A percentile compares a stretch with the other conserved stretches of the same genome.
Conservation (phyloP, 352 stramenopile genomes). For the Thalassiosira livingstoniorum region DNA sequence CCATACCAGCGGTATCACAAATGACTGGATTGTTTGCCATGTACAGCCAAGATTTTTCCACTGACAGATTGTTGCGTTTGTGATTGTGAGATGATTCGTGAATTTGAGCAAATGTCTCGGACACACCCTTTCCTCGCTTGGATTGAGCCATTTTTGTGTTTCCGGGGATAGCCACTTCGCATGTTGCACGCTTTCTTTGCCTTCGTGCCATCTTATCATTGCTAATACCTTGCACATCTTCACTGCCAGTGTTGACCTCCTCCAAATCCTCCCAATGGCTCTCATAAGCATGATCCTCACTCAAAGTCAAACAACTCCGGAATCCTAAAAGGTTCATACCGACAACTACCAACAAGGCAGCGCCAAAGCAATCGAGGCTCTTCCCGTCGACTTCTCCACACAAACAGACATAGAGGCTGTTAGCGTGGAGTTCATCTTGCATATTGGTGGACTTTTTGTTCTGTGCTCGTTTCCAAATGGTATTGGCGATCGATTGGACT, state of each 20-base stretch:
- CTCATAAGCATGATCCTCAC: conserved; percentile 81
- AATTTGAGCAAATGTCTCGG: conserved; percentile 57
- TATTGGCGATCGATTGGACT: conserved; percentile 62
- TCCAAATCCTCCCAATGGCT: conserved; percentile 48
- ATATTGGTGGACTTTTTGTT: conserved; percentile 49
- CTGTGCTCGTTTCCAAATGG: conserved; percentile 63
- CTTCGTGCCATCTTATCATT: not conserved
- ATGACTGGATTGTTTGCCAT: conserved; percentile 70
- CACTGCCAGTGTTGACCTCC: not conserved
- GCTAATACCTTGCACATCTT: conserved; percentile 17
- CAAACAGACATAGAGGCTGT: conserved; percentile 70
- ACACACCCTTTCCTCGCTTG: conserved; percentile 67
- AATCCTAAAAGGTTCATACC: conserved; percentile 55
- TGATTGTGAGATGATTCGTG: conserved; percentile 10
- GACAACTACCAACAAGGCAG: conserved; percentile 59
- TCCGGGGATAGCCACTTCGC: conserved; percentile 73
- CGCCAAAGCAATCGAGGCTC: conserved; percentile 76
- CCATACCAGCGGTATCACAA: conserved; percentile 58
- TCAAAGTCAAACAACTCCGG: conserved; percentile 62
- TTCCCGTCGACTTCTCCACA: conserved; percentile 66
- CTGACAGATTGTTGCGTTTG: conserved; percentile 40
- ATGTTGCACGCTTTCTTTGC: conserved; percentile 52
- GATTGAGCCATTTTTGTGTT: conserved; percentile 63
- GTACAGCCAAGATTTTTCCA: conserved; percentile 75
- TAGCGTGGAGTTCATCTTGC: conserved; percentile 75